Evolutionary conservation across 1,284 basidiomycete species (phyloP), one percentile per base, ranked within the genome.

Genomic region (Sporisorium reilianum): DNA sequence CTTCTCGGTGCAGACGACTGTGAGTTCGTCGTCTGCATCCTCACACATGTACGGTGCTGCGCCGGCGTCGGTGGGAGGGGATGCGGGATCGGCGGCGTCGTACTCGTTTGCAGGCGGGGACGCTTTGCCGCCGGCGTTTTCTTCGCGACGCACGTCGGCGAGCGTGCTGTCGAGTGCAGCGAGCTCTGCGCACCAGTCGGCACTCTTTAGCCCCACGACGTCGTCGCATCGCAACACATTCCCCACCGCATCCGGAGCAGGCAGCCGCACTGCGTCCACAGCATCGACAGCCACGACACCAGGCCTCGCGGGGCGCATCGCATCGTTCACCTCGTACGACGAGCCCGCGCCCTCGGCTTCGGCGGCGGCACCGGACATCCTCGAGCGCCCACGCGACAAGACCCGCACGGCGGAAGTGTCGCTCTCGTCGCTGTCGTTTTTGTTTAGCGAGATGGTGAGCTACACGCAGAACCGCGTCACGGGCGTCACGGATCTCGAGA

Each of bases 381-480:
- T 83, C 18, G 83, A 84, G 1, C 55, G 83, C 9, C 77, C 81
- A 2, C 57, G 81, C 0, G 83, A 83, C 53, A 77, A 75, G 58
- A 78, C 75, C 1, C 51, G 77, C 5, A 52, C 22, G 11, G 25
- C 38, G 25, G 79, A 84, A 50, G 59, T 84, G 0, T 40, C 59
- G 6, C 48, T 61, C 1, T 70, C 77, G 14, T 62, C 80, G 1
- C 69, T 84, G 14, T 44, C 59, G 14, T 84, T 81, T 41, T 55
- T 84, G 3, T 83, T 77, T 41, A 54, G 72, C 12, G 82, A 84
- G 65, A 83, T 80, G 28, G 78, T 84, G 2, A 42, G 67, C 14
- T 99, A 99, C 85, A 95, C 93, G 1, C 96, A 99, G 86, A 94
- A 92, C 80, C 89, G 94, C 55, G 96, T 98, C 57, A 91, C 89